phyloP scores from a whole-genome alignment of 805 yeast genomes.

The Myxozyma neglecta region DNA sequence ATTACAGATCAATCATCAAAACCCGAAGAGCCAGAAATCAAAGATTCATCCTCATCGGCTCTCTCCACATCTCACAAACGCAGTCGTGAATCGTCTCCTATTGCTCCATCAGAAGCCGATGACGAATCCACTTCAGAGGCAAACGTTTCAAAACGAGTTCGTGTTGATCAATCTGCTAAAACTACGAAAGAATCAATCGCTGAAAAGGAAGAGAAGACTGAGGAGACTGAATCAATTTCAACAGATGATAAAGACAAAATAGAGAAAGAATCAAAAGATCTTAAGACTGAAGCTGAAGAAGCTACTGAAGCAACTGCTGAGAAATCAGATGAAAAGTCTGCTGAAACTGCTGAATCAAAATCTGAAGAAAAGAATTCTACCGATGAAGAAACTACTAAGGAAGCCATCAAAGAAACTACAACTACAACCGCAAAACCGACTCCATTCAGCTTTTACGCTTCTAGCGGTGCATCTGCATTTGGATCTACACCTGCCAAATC shows the following conservation, averaged over 20 bases:
- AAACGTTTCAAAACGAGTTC: background rate
- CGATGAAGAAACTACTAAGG: background rate
- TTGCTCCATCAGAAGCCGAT: background rate
- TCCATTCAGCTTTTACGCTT: constrained; percentile 7
- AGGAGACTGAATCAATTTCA: background rate
- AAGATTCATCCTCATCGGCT: background rate
- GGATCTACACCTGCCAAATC: background rate
- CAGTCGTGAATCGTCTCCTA: background rate
- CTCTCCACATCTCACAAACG: constrained; percentile 1
- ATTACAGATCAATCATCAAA: background rate
- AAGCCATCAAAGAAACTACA: background rate
- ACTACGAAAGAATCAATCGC: background rate
- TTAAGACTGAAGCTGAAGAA: background rate
- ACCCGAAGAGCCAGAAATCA: background rate
- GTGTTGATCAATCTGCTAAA: background rate
- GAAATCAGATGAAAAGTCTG: background rate
- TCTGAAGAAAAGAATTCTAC: background rate
- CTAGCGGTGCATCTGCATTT: constrained; percentile 1
- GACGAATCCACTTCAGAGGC: background rate
- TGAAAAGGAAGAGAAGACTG: background rate
- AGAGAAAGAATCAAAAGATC: background rate
- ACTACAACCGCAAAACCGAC: background rate
- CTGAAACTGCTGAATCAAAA: background rate
- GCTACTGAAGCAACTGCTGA: background rate
- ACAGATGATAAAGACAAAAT: no score